phyloP scores from a whole-genome alignment of 805 yeast genomes.

The Kluyveromyces wickerhamii region DNA sequence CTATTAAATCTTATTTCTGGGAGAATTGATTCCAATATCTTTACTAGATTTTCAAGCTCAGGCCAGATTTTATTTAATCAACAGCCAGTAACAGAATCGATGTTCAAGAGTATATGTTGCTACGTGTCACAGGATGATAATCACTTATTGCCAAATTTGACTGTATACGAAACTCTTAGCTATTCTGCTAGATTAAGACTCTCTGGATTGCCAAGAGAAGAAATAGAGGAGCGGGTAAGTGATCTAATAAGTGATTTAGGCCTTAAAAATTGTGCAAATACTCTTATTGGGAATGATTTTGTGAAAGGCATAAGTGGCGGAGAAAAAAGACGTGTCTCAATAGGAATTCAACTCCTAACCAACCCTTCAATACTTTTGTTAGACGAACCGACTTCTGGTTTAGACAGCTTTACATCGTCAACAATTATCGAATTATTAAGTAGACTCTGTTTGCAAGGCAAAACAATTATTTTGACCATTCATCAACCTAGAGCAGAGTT shows the following conservation, averaged over 20 bases:
- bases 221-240: constrained; percentile 43
- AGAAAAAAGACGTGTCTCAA: constrained; percentile 77
- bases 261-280: constrained; percentile 68
- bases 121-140: constrained; percentile 81
- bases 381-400: constrained; percentile 88
- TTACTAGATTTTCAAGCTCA: constrained; percentile 23
- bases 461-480: constrained; percentile 67
- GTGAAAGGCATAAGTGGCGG: constrained; percentile 79
- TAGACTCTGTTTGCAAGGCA: constrained; percentile 45
- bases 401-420: constrained; percentile 72
- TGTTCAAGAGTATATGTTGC: constrained; percentile 45
- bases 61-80: constrained; percentile 42
- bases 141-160: constrained; percentile 57
- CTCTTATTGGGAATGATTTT: constrained; percentile 53
- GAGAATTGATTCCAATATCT: constrained; percentile 35
- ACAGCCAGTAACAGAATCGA: constrained; percentile 27
- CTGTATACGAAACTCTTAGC: constrained; percentile 68
- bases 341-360: constrained; percentile 68
- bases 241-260: constrained; percentile 61
- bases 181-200: constrained; percentile 66
- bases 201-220: constrained; percentile 35
- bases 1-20: constrained; percentile 56
- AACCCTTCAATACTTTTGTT: constrained; percentile 63
- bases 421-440: constrained; percentile 56
- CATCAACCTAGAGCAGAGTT: constrained; percentile 76